Evolutionary conservation across 148 eudicot species (phyloP).

Genomic region (Polygonum maritimum): DNA sequence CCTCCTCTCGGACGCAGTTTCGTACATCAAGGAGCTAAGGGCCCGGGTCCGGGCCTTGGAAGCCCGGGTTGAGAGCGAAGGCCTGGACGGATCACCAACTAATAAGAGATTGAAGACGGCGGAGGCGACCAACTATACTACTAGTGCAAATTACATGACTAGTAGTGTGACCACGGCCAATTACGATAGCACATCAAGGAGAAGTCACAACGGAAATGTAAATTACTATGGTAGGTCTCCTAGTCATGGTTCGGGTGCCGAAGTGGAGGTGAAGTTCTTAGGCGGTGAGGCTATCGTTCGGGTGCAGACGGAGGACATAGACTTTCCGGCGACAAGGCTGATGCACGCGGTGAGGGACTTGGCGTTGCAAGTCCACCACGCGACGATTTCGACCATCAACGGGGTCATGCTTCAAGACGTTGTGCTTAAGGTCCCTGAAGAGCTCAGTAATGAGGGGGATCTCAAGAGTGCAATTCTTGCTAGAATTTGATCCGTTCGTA

Average conservation of each 20-base stretch:
- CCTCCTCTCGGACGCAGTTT: conserved; percentile 60
- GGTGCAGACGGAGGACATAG: conserved; percentile 47
- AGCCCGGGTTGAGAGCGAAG: conserved; percentile 9
- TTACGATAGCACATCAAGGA: neutral
- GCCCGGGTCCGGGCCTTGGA: conserved; percentile 32
- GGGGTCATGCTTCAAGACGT: conserved; percentile 76
- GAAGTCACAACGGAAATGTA: too few species aligned
- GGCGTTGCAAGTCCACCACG: conserved; percentile 54
- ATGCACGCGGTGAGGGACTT: conserved; percentile 62
- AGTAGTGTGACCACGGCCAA: too few species aligned
- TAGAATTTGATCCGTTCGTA: neutral
- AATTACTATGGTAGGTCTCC: too few species aligned
- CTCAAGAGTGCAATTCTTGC: conserved; percentile 24
- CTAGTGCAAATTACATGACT: too few species aligned
- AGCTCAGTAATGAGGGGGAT: conserved; percentile 20
- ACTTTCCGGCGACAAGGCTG: conserved; percentile 50
- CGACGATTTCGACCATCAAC: conserved; percentile 51
- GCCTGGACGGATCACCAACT: neutral
- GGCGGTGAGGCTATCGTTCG: conserved; percentile 60
- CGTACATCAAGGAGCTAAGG: conserved; percentile 62
- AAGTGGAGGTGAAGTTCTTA: conserved; percentile 50
- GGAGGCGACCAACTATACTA: neutral
- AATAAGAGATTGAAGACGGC: neutral
- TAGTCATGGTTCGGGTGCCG: neutral
- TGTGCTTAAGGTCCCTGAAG: conserved; percentile 35